Evolutionary conservation across 2,329 filamentous ascomycete genomes (phyloP).

Genomic region (Ilyonectria destructans): DNA sequence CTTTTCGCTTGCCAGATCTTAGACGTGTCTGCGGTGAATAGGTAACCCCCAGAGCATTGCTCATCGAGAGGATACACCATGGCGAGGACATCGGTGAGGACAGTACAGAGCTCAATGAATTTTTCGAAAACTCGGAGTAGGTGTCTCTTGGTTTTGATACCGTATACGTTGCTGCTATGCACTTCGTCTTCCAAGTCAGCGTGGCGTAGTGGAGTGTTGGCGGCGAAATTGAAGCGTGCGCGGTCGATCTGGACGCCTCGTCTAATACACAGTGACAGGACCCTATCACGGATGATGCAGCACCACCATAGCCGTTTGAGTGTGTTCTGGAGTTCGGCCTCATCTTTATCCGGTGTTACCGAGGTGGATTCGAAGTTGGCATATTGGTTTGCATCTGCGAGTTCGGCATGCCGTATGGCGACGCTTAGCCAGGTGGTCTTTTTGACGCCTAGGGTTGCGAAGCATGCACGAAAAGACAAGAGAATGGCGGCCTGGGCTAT

Average conservation of each 20-base stretch:
- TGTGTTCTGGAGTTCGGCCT: neutral
- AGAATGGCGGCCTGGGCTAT: neutral
- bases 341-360: neutral
- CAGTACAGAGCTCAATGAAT: neutral
- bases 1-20: neutral
- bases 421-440: neutral
- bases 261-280: slow-evolving; percentile 2
- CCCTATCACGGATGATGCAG: slow-evolving; percentile 14
- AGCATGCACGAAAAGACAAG: neutral
- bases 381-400: neutral
- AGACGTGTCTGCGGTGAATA: neutral
- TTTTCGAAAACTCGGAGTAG: neutral
- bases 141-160: neutral
- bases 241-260: slow-evolving; percentile 8
- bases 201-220: neutral
- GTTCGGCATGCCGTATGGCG: neutral
- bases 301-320: slow-evolving; percentile 17
- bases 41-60: neutral
- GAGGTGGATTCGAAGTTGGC: neutral
- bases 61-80: neutral
- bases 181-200: slow-evolving; percentile 5
- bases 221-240: neutral
- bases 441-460: neutral
- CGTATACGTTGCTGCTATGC: neutral
- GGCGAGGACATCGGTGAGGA: neutral